phyloP scores from a whole-genome alignment of 257 asterid genomes.

The Rhazya stricta region DNA sequence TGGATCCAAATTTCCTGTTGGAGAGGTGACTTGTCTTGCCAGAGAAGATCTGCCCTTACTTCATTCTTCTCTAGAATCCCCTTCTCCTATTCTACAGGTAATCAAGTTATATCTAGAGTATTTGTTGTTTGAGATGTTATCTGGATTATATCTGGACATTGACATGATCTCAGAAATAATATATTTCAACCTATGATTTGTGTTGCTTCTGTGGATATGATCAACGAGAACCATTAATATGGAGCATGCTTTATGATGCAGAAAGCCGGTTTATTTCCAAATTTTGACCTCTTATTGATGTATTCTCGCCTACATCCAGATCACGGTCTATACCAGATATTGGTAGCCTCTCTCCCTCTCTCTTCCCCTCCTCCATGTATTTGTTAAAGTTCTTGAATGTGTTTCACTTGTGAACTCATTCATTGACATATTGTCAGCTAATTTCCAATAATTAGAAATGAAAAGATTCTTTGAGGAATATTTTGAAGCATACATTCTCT shows the following conservation, averaged over 20 bases:
- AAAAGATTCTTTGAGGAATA: not conserved
- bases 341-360: constrained; percentile 48
- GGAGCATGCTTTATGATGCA: constrained; percentile 34
- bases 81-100: constrained; percentile 85
- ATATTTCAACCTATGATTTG: not conserved
- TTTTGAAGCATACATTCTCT: not conserved
- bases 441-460: not conserved
- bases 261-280: constrained; percentile 95
- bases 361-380: not conserved
- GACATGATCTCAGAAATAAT: not conserved
- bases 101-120: constrained; percentile 7
- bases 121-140: not conserved
- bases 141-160: not conserved
- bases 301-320: constrained; percentile 66
- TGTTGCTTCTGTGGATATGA: constrained; percentile 3
- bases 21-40: constrained; percentile 83
- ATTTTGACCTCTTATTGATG: constrained; percentile 69
- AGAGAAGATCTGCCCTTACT: constrained; percentile 68
- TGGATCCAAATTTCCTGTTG: constrained; percentile 74
- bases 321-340: constrained; percentile 59
- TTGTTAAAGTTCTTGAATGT: not conserved
- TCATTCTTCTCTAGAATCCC: constrained; percentile 62
- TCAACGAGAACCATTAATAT: constrained; percentile 10
- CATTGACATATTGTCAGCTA: not conserved
- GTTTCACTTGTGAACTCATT: not conserved